A percentile compares a stretch with the other conserved stretches of the same genome.
These are phyloP conservation scores for Kodamaea fungicola DNA, from an alignment of 1,139 yeast genomes.

Conservation along the genomic window DNA sequence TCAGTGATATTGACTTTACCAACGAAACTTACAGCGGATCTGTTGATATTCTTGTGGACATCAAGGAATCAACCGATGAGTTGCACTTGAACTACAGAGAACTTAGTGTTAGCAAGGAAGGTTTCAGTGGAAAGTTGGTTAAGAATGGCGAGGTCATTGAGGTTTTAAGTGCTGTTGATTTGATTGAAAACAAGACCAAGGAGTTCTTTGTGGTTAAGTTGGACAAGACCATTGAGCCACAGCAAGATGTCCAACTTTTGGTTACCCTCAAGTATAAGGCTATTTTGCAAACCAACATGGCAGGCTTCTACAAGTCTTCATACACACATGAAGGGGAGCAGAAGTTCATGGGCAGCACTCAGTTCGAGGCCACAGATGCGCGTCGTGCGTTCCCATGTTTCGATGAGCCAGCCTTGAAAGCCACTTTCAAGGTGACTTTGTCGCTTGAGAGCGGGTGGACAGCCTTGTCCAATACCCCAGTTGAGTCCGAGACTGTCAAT, in stretches of 20 bases:
- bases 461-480: constrained; percentile 17
- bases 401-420: constrained; percentile 84
- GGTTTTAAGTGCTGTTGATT: constrained; percentile 5
- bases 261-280: constrained; percentile 37
- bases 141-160: constrained; percentile 5
- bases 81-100: constrained; percentile 44
- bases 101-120: constrained; percentile 19
- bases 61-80: constrained; percentile 29
- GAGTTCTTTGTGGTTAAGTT: constrained; percentile 28
- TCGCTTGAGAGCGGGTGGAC: constrained; percentile 13
- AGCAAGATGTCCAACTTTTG: constrained; percentile 11
- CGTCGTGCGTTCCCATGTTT: constrained; percentile 89
- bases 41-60: constrained; percentile 36
- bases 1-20: constrained; percentile 32
- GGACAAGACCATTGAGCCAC: constrained; percentile 8
- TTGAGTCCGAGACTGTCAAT: constrained; percentile 6
- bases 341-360: constrained; percentile 74
- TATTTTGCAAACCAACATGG: constrained; percentile 63
- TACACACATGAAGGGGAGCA: constrained; percentile 61
- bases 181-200: constrained; percentile 21
- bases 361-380: constrained; percentile 88
- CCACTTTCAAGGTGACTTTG: constrained; percentile 46
- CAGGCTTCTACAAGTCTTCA: constrained; percentile 79
- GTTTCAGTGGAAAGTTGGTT: constrained; percentile 7
- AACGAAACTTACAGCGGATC: constrained; percentile 38